phyloP scores from a whole-genome alignment of 176 grass and related monocot species.

The Hsuehochloa calcarea region DNA sequence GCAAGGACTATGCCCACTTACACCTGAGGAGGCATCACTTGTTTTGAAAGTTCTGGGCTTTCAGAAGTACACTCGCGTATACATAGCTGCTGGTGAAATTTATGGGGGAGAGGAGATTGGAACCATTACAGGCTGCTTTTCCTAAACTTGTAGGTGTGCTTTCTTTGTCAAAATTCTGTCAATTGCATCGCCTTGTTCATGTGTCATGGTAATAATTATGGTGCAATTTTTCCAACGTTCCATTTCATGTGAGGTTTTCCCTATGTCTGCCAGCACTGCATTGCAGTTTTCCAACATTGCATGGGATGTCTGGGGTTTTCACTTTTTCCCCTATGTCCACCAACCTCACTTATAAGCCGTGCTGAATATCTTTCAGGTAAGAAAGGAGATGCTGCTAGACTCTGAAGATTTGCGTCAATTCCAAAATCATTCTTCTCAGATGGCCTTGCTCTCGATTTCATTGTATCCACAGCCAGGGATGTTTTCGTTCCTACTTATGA shows the following conservation, averaged over 20 bases:
- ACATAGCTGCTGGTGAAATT: constrained; percentile 88
- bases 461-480: constrained; percentile 86
- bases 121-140: constrained; percentile 60
- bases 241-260: not conserved
- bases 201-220: not conserved
- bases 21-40: constrained; percentile 74
- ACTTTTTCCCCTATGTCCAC: not conserved
- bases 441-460: constrained; percentile 97
- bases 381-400: constrained; percentile 85
- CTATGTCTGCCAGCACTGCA: not conserved
- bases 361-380: constrained; percentile 61
- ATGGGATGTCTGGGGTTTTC: not conserved
- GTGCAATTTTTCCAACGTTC: not conserved
- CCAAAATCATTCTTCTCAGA: constrained; percentile 94
- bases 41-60: constrained; percentile 83
- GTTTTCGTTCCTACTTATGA: constrained; percentile 88
- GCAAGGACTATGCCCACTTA: constrained; percentile 91
- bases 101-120: constrained; percentile 76
- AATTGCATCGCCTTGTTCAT: not conserved
- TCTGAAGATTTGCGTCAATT: constrained; percentile 63
- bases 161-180: not conserved
- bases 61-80: constrained; percentile 61
- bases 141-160: constrained; percentile 40
- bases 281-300: not conserved
- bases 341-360: constrained; percentile 11